Conservation (phyloP, 2,329 filamentous ascomycete species). For the Tricladium varicosporioides region DNA sequence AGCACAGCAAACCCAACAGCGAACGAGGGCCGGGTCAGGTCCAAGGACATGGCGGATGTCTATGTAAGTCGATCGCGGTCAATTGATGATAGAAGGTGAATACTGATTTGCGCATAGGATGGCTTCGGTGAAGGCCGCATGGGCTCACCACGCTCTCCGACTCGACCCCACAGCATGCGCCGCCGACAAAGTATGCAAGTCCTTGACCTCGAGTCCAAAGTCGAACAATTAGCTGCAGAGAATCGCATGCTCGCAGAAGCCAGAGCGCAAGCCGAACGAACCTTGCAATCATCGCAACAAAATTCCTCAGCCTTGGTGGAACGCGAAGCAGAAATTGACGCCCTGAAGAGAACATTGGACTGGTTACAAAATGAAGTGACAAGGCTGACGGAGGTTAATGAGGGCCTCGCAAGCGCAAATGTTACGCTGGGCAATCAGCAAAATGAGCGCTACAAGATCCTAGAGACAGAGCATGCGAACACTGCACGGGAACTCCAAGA, state of each 20-base stretch:
- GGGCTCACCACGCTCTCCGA: slow-evolving; percentile 86
- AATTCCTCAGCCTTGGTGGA: slow-evolving; percentile 72
- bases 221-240: slow-evolving; percentile 83
- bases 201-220: slow-evolving; percentile 80
- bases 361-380: slow-evolving; percentile 80
- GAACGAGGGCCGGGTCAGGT: slow-evolving; percentile 82
- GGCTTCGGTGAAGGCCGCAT: slow-evolving; percentile 86
- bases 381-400: slow-evolving; percentile 79
- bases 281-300: slow-evolving; percentile 57
- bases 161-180: slow-evolving; percentile 91
- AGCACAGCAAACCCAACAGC: slow-evolving; percentile 70
- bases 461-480: slow-evolving; percentile 66
- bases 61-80: slow-evolving; percentile 66
- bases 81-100: slow-evolving; percentile 18
- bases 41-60: slow-evolving; percentile 87
- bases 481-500: slow-evolving; percentile 68
- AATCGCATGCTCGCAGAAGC: slow-evolving; percentile 78
- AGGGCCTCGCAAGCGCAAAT: slow-evolving; percentile 74
- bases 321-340: slow-evolving; percentile 82
- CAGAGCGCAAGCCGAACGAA: slow-evolving; percentile 66
- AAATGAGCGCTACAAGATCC: slow-evolving; percentile 64
- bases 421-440: slow-evolving; percentile 73
- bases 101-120: slow-evolving; percentile 57
- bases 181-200: slow-evolving; percentile 97
- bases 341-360: slow-evolving; percentile 74